Conservation (phyloP, 257 asterid genomes). For the Cynanchum wilfordii region DNA sequence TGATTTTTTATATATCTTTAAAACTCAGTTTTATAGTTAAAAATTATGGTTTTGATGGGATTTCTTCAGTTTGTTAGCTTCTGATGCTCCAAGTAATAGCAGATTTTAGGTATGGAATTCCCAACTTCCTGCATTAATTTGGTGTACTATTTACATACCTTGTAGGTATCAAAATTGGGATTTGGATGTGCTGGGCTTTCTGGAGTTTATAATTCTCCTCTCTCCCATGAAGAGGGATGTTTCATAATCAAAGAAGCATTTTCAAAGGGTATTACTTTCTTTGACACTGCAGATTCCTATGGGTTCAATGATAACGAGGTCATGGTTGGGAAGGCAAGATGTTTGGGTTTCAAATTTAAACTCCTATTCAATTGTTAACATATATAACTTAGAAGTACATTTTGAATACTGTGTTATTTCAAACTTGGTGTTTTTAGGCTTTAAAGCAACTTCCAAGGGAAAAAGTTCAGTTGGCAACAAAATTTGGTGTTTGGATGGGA, state of each 20-base stretch:
- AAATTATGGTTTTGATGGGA: not conserved
- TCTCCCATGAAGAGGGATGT: slow-evolving; percentile 43
- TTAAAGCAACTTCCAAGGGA: slow-evolving; percentile 32
- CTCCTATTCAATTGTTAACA: not conserved
- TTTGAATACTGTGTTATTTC: too few relatives aligned
- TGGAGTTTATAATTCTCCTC: slow-evolving; percentile 42
- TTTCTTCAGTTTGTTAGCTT: not conserved
- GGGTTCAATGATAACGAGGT: slow-evolving; percentile 41
- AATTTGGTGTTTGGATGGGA: slow-evolving; percentile 23
- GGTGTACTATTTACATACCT: not conserved
- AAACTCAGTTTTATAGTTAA: not conserved
- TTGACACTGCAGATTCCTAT: slow-evolving; percentile 46
- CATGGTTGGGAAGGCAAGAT: slow-evolving; percentile 48
- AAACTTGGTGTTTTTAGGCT: slow-evolving; percentile 21
- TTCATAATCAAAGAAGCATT: slow-evolving; percentile 38
- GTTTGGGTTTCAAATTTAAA: not conserved
- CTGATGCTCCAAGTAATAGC: not conserved
- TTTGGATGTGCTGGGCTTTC: slow-evolving; percentile 54
- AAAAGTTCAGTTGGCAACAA: slow-evolving; percentile 32
- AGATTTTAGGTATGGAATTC: not conserved
- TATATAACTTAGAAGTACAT: too few relatives aligned
- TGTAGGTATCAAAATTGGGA: slow-evolving; percentile 45
- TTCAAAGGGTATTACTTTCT: slow-evolving; percentile 40
- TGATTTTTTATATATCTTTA: not conserved
- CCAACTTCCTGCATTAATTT: not conserved